phyloP scores from a whole-genome alignment of 202 grass and related monocot genomes.

The Zizania palustris region DNA sequence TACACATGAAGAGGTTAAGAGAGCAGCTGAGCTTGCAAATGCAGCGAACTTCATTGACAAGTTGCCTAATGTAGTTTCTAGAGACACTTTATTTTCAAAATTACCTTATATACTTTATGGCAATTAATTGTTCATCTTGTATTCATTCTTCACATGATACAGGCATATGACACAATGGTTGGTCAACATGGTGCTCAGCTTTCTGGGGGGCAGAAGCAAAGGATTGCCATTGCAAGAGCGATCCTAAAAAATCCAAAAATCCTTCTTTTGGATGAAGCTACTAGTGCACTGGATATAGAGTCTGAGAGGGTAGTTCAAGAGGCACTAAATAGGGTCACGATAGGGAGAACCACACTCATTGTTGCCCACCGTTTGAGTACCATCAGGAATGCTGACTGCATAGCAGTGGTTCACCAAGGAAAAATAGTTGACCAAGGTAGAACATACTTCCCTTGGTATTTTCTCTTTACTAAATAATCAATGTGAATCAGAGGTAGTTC shows the following conservation, averaged over 20 bases:
- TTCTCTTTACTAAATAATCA: conserved; percentile 5
- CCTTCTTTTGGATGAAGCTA: conserved; percentile 92
- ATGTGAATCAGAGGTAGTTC: conserved; percentile 33
- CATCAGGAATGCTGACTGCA: conserved; percentile 67
- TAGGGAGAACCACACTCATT: conserved; percentile 76
- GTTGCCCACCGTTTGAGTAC: conserved; percentile 96
- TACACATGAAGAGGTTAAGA: conserved; percentile 80
- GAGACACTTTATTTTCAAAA: conserved; percentile 27
- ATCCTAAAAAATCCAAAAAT: conserved; percentile 83
- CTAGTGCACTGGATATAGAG: conserved; percentile 90
- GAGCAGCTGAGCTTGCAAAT: conserved; percentile 81
- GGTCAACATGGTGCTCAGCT: conserved; percentile 82
- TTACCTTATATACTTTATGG: conserved; percentile 4
- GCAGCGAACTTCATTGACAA: conserved; percentile 85
- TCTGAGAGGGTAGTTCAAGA: conserved; percentile 91
- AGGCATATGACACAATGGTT: conserved; percentile 87
- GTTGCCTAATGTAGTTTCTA: conserved; percentile 71
- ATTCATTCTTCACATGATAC: conserved; percentile 30
- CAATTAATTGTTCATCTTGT: conserved; percentile 24
- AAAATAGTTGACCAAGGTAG: conserved; percentile 84
- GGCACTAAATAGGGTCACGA: conserved; percentile 81
- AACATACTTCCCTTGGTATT: conserved; percentile 1
- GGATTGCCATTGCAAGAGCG: conserved; percentile 92
- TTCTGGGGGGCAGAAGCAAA: conserved; percentile 93
- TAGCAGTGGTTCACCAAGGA: conserved; percentile 70